These are phyloP conservation scores for Gypsophila paniculata DNA, from an alignment of 179 eudicot genomes.

Conservation along the genomic window DNA sequence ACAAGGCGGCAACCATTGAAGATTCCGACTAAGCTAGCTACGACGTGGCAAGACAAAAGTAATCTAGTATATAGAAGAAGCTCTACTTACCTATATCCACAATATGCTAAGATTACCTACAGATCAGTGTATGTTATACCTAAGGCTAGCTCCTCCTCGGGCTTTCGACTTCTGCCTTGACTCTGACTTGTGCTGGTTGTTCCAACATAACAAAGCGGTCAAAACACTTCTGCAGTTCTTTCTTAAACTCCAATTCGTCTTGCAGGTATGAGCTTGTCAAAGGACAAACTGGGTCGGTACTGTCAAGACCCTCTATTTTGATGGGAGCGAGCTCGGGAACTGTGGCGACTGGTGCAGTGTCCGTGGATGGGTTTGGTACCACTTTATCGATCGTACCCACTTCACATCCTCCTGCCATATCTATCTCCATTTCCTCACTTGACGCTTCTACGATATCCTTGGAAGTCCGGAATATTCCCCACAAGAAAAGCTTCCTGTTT, in stretches of 20 bases:
- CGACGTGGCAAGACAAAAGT: too few species aligned
- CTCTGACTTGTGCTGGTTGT: not conserved
- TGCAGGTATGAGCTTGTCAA: not conserved
- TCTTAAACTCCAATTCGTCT: not conserved
- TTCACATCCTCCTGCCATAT: slow-evolving; percentile 31
- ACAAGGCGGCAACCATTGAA: too few species aligned
- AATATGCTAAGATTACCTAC: not conserved
- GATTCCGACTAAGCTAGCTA: too few species aligned
- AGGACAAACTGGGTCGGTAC: not conserved
- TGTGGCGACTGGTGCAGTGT: not conserved
- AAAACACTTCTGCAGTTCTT: slow-evolving; percentile 19
- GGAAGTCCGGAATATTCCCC: slow-evolving; percentile 27
- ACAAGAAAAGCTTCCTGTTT: slow-evolving; percentile 23
- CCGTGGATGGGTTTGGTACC: slow-evolving; percentile 2
- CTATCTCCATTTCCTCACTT: slow-evolving; percentile 27
- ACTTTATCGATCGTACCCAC: slow-evolving; percentile 19
- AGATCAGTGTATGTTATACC: not conserved
- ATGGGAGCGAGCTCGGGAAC: not conserved
- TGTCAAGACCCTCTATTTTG: slow-evolving; percentile 6
- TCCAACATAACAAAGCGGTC: slow-evolving; percentile 9
- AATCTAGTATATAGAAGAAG: not conserved
- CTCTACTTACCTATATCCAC: slow-evolving; percentile 9
- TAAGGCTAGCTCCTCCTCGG: slow-evolving; percentile 3
- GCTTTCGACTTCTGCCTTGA: slow-evolving; percentile 12
- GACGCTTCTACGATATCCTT: not conserved